Percentiles rank a stretch among this genome's conserved stretches.
phyloP scores from a whole-genome alignment of 352 stramenopile species.

The Globisporangium paroecandrum region DNA sequence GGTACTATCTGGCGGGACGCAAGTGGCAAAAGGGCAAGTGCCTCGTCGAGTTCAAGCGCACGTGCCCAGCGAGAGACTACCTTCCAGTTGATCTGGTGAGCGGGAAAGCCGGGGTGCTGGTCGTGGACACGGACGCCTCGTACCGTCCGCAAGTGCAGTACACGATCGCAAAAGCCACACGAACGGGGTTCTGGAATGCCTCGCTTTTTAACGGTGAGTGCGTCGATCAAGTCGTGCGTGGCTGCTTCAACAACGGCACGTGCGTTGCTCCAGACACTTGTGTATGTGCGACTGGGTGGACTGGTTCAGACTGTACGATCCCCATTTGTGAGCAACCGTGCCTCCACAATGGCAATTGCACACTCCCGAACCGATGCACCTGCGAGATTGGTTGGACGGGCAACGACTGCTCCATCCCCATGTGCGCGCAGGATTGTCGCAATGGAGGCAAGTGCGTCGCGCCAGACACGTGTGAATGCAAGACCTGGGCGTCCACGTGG shows the following conservation, averaged over 20 bases:
- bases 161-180: conserved; percentile 45
- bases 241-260: conserved; percentile 96
- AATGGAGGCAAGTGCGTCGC: conserved; percentile 75
- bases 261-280: conserved; percentile 88
- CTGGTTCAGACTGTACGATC: conserved; percentile 69
- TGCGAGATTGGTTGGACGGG: conserved; percentile 91
- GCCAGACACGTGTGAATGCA: conserved; percentile 87
- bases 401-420: conserved; percentile 77
- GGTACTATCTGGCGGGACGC: conserved; percentile 47
- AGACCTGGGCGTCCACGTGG: conserved; percentile 88
- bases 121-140: conserved; percentile 91
- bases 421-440: conserved; percentile 91
- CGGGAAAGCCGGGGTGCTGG: conserved; percentile 28
- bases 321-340: conserved; percentile 75
- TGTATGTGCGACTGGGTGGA: conserved; percentile 74
- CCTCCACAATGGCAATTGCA: conserved; percentile 89
- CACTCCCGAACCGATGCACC: conserved; percentile 88
- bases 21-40: conserved; percentile 94
- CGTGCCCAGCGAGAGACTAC: conserved; percentile 41
- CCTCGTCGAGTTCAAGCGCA: conserved; percentile 90
- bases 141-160: conserved; percentile 87
- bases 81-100: conserved; percentile 37
- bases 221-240: conserved; percentile 90
- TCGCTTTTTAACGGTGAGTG: conserved; percentile 64
- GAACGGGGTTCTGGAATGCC: conserved; percentile 59